Evolutionary conservation across 164 flowering plant genomes (phyloP), one percentile per base, ranked within the genome.

Genomic region (Annona cherimola): DNA sequence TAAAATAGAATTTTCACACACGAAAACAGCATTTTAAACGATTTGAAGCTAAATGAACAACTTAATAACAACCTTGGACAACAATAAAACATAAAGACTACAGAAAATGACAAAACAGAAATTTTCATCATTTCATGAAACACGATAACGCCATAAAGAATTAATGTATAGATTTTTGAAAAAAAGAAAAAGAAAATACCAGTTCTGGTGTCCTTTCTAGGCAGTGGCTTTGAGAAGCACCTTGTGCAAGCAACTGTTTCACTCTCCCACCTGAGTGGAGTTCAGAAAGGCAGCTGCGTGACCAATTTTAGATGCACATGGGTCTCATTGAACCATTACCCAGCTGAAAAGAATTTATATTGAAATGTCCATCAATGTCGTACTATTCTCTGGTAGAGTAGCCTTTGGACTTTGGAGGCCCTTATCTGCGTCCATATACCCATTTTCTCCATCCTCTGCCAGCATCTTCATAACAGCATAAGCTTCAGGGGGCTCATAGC

Each of bases 121-220:
- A 26, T 26, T 26, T 26, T 26, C 35, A 26, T 26, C 0, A 26
- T 26, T 26, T 26, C 35, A 26, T 26, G 35, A 26, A 26, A 26
- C 35, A 26, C 35, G 35, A 26, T 26, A 26, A 26, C 35, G 35
- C 35, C 35, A 26, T 26, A 26, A 26, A 26, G 35, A 26, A 26
- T 26, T 26, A 26, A 26, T 26, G 35, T 26, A 1, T 26, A 26
- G 35, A 26, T 26, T 26, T 0, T 26, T 26, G 35, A 26, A 26
- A 7, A 50, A 2, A 61, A 66, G n/a, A n/a, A n/a, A n/a, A n/a
- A n/a, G n/a, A 2, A 16, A 26, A 42, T 76, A 92, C 98, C 97
- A 92, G 98, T 75, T 90, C 98, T 44, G 98, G 95, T 61, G 97
- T 90, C 84, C 92, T 94, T 71, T 94, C 98, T 73, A 90, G 97